A percentile compares a stretch with the other conserved stretches of the same genome.
Conservation (phyloP, 345 rosid genomes). For the Streptanthus diversifolius region DNA sequence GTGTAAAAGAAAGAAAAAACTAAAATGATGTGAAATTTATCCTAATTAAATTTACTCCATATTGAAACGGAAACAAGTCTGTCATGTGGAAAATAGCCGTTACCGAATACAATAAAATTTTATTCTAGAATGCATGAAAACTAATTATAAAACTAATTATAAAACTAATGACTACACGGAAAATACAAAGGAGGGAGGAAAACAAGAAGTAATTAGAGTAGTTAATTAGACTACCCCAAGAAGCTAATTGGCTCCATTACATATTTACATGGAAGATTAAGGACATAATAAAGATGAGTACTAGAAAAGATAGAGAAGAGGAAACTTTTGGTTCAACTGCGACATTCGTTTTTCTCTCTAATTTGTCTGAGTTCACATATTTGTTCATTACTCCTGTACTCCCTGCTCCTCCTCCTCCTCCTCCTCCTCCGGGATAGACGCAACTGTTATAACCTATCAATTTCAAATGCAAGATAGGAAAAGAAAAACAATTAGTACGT, state of each 20-base stretch:
- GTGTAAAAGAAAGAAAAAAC: neutral
- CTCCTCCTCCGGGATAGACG: conserved; percentile 56
- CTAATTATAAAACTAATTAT: neutral
- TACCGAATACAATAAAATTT: neutral
- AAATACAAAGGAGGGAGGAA: neutral
- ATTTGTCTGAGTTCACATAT: conserved; percentile 31
- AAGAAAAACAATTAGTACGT: neutral
- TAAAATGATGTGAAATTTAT: no score
- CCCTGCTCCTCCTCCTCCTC: conserved; percentile 27
- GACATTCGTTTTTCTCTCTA: conserved; percentile 21
- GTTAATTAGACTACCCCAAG: conserved; percentile 6
- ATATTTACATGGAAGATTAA: conserved; percentile 25
- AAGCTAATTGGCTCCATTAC: neutral
- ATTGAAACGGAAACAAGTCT: neutral
- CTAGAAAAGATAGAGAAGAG: conserved; percentile 14
- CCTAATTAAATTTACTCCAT: neutral
- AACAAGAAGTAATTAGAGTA: neutral
- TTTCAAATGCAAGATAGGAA: neutral
- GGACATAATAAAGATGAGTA: conserved; percentile 6
- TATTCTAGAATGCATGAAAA: neutral
- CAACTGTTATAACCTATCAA: conserved; percentile 58
- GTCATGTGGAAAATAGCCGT: neutral
- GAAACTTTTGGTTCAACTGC: conserved; percentile 5
- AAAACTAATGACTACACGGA: neutral
- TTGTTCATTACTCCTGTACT: conserved; percentile 31